Evolutionary conservation across 108 stramenopile genomes (phyloP).

Genomic region (Nannochloropsis gaditana): DNA sequence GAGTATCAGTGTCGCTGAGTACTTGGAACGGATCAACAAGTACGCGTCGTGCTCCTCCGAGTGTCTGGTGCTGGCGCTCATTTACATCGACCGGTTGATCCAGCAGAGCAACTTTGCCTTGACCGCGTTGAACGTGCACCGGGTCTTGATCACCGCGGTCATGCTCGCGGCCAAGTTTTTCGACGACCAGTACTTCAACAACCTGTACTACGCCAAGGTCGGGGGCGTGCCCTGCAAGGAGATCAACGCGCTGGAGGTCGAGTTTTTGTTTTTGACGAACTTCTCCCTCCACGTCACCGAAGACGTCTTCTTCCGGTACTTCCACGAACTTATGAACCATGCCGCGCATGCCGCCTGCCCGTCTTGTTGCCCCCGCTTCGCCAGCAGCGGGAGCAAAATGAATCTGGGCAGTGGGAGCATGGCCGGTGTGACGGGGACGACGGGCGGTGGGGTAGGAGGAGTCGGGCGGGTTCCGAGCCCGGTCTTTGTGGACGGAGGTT

Average conservation of each 20-base stretch:
- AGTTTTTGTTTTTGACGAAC: constrained; percentile 88
- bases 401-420: constrained; percentile 26
- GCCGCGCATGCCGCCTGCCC: constrained; percentile 28
- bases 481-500: neutral
- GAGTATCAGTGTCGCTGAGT: constrained; percentile 74
- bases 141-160: constrained; percentile 84
- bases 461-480: neutral
- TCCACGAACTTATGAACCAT: constrained; percentile 39
- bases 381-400: constrained; percentile 30
- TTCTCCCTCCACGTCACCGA: constrained; percentile 83
- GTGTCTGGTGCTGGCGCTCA: constrained; percentile 90
- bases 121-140: constrained; percentile 90
- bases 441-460: neutral
- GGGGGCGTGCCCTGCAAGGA: constrained; percentile 55
- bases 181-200: constrained; percentile 98
- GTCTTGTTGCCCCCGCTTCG: constrained; percentile 18
- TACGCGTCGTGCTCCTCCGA: constrained; percentile 91
- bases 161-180: constrained; percentile 96
- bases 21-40: constrained; percentile 90
- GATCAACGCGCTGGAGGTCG: constrained; percentile 89
- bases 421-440: neutral
- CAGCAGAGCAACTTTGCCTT: constrained; percentile 78
- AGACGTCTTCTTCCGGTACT: constrained; percentile 46
- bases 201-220: constrained; percentile 94
- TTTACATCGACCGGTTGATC: constrained; percentile 96